Conservation (phyloP, 2,329 filamentous ascomycete genomes). For the Hymenoscyphus fructigenus region DNA sequence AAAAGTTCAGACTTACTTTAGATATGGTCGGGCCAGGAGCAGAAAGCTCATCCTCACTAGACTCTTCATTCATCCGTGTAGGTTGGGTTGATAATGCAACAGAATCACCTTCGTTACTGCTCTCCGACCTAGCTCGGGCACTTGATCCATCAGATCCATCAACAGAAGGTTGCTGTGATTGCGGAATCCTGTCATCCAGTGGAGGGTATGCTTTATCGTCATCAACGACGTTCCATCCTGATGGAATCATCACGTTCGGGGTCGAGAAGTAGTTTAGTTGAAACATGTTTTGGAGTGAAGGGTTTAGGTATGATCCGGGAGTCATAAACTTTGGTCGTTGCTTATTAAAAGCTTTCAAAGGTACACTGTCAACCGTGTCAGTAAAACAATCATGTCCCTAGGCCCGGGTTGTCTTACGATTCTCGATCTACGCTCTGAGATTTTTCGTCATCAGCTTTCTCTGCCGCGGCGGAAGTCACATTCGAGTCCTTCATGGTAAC, state of each 20-base stretch:
- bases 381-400: background rate
- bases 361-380: conserved; percentile 6
- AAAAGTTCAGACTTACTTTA: conserved; percentile 27
- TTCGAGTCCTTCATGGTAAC: conserved; percentile 74
- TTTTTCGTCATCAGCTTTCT: conserved; percentile 12
- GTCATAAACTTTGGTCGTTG: conserved; percentile 53
- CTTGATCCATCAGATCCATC: conserved; percentile 29
- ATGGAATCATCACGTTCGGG: conserved; percentile 60
- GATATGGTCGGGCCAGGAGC: conserved; percentile 11
- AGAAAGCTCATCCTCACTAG: conserved; percentile 46
- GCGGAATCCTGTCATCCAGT: conserved; percentile 47
- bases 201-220: conserved; percentile 55
- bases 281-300: conserved; percentile 70
- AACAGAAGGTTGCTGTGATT: conserved; percentile 21
- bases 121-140: conserved; percentile 46
- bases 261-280: conserved; percentile 65
- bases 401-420: conserved; percentile 6
- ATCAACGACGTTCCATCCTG: conserved; percentile 65
- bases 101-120: conserved; percentile 49
- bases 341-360: conserved; percentile 26
- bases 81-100: conserved; percentile 12
- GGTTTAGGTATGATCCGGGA: conserved; percentile 57
- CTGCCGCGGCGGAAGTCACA: conserved; percentile 18
- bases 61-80: conserved; percentile 61
- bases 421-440: background rate